phyloP scores from a whole-genome alignment of 345 rosid genomes.

The Punica granatum region DNA sequence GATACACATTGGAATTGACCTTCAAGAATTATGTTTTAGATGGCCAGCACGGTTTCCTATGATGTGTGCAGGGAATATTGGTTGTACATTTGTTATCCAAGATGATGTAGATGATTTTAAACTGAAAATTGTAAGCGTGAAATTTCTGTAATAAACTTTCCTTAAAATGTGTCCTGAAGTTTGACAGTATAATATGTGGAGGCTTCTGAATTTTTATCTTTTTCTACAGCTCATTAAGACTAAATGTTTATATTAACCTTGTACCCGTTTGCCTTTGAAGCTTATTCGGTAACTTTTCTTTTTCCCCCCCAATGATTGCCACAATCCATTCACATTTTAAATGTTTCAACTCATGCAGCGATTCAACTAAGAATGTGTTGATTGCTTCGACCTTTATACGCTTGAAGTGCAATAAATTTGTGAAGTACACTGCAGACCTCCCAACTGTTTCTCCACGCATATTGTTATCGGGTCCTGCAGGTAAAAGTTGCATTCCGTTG shows the following conservation, averaged over 20 bases:
- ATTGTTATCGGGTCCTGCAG: conserved; percentile 93
- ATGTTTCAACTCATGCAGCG: conserved; percentile 41
- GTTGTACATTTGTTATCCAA: neutral
- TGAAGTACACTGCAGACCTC: conserved; percentile 65
- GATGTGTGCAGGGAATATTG: neutral
- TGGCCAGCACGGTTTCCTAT: neutral
- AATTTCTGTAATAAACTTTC: neutral
- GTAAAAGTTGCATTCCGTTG: conserved; percentile 20
- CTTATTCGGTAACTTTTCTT: neutral
- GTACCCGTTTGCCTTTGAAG: neutral
- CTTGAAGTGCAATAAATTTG: conserved; percentile 67
- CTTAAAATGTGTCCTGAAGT: neutral
- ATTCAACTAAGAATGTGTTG: conserved; percentile 82
- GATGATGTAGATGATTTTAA: neutral
- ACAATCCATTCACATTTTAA: neutral
- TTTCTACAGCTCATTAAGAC: neutral
- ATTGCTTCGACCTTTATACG: conserved; percentile 64
- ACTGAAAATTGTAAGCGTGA: too few relatives aligned
- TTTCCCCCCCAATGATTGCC: neutral
- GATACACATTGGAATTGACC: neutral
- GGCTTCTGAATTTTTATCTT: too few relatives aligned
- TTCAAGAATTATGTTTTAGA: neutral
- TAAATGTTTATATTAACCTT: neutral
- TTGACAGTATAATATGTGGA: neutral
- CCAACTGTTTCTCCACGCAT: conserved; percentile 78